Evolutionary conservation across 2,329 filamentous ascomycete genomes (phyloP), one percentile per base, ranked within the genome.

Genomic region (Xylariales sp.): DNA sequence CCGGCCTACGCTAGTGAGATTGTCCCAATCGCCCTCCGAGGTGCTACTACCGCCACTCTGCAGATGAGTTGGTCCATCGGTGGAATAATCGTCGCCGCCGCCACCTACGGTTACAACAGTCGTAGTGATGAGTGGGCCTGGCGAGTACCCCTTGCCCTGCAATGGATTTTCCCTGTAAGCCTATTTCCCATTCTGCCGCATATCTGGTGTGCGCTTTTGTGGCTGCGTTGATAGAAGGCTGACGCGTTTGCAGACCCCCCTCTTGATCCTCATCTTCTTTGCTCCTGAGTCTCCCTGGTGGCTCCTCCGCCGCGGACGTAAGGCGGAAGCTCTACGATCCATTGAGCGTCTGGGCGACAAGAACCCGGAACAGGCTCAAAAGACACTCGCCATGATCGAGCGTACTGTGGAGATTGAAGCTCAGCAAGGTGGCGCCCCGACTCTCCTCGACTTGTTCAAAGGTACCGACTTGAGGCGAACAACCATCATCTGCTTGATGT

Each of bases 51-150:
- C 2, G 71, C 75, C 50, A 80, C 74, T 62, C 48, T 81, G 54
- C 76, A 81, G 53, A 81, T 81, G 76, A 75, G 74, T 60, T 81
- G 77, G 77, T 71, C 75, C 4, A 74, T 81, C 46, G 77, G 77
- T 12, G 58, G 63, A 15, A 80, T 81, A 51, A 76, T 81, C 29
- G 76, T 81, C 24, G 69, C 65, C 17, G 76, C 56, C 31, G 67
- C 74, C 38, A 73, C 72, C 15, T 79, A 72, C 50, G 51, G 57
- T 37, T 78, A 72, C 63, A 70, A 77, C 45, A 53, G 49, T 28
- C 49, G 47, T 17, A 1, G 31, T 5, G 48, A 54, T 50, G 49
- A 65, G 57, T 55, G 40, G 58, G 40, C 47, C 45, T 45, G 40
- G 45, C 67, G 71, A 43, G 55, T 74, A 19, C 74, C 73, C 14